Percentiles rank a stretch among this genome's conserved stretches.
Conservation (phyloP, 2,329 filamentous ascomycete species). For the Cucurbitaria berberidis region DNA sequence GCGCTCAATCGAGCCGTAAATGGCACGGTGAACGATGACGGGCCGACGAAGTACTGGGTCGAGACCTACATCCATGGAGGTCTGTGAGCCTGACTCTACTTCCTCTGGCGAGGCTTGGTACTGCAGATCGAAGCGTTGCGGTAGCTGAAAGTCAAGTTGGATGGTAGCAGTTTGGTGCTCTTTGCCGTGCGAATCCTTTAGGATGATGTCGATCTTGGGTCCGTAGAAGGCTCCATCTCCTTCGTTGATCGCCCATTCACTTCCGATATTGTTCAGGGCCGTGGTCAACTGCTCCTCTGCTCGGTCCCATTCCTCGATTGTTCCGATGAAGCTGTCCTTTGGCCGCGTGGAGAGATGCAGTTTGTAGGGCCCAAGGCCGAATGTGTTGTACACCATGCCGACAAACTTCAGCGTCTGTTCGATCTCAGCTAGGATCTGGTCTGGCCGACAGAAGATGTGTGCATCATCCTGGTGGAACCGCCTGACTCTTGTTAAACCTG, state of each 20-base stretch:
- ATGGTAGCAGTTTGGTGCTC: conserved; percentile 89
- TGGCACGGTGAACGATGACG: conserved; percentile 83
- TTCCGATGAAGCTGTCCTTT: conserved; percentile 77
- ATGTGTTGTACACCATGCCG: conserved; percentile 71
- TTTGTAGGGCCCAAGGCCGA: conserved; percentile 74
- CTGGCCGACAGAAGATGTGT: conserved; percentile 85
- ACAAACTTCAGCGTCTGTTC: conserved; percentile 76
- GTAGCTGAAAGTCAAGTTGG: conserved; percentile 88
- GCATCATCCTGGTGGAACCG: conserved; percentile 91
- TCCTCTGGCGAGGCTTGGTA: conserved; percentile 75
- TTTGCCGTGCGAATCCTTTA: conserved; percentile 77
- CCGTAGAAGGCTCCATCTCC: conserved; percentile 91
- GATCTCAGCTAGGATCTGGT: conserved; percentile 78
- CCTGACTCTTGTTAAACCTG: conserved; percentile 81
- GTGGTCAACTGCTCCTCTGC: conserved; percentile 71
- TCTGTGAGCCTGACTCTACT: conserved; percentile 61
- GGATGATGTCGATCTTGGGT: conserved; percentile 87
- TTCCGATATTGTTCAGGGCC: conserved; percentile 68
- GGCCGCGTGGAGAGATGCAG: conserved; percentile 81
- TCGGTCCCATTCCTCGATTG: conserved; percentile 69
- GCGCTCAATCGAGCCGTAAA: conserved; percentile 82
- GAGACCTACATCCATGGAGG: conserved; percentile 47
- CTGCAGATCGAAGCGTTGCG: conserved; percentile 77
- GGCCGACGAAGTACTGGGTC: conserved; percentile 55
- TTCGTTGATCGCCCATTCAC: conserved; percentile 75